Conservation (phyloP, 768 basidiomycete genomes). For the Lactifluus piperatus region DNA sequence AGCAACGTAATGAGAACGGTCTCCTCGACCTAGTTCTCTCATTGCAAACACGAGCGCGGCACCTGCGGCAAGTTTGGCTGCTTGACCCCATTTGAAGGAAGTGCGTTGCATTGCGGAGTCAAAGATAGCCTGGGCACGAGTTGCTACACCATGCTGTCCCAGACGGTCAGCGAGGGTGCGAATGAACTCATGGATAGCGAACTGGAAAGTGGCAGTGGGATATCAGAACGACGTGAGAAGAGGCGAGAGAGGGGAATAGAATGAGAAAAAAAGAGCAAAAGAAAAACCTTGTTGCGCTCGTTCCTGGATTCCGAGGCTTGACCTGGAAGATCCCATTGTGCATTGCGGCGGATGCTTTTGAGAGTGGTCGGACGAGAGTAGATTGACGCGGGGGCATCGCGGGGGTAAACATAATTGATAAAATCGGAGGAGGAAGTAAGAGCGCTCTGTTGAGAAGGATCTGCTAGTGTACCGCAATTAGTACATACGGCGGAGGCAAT, state of each 20-base stretch:
- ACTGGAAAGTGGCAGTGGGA: constrained; percentile 28
- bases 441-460: constrained; percentile 47
- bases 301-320: constrained; percentile 59
- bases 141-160: constrained; percentile 48
- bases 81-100: constrained; percentile 64
- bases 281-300: constrained; percentile 48
- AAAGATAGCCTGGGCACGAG: constrained; percentile 62
- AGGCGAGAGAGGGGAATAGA: constrained; percentile 1
- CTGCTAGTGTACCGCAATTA: constrained; percentile 59
- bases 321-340: constrained; percentile 54
- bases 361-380: constrained; percentile 29
- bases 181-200: constrained; percentile 57
- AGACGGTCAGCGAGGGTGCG: constrained; percentile 49
- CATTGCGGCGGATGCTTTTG: constrained; percentile 40
- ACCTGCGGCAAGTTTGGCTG: constrained; percentile 59
- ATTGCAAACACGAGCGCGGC: constrained; percentile 63
- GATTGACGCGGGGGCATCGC: constrained; percentile 24
- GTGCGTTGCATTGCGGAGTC: constrained; percentile 51
- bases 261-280: constrained; percentile 23
- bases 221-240: constrained; percentile 12
- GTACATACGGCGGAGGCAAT: constrained; percentile 44
- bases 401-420: constrained; percentile 27
- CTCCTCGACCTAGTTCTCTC: constrained; percentile 60
- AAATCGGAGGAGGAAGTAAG: constrained; percentile 42
- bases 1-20: constrained; percentile 61